A percentile compares a stretch with the other conserved stretches of the same genome.
phyloP scores from a whole-genome alignment of 306 rosid genomes.

The Lathyrus aphaca region DNA sequence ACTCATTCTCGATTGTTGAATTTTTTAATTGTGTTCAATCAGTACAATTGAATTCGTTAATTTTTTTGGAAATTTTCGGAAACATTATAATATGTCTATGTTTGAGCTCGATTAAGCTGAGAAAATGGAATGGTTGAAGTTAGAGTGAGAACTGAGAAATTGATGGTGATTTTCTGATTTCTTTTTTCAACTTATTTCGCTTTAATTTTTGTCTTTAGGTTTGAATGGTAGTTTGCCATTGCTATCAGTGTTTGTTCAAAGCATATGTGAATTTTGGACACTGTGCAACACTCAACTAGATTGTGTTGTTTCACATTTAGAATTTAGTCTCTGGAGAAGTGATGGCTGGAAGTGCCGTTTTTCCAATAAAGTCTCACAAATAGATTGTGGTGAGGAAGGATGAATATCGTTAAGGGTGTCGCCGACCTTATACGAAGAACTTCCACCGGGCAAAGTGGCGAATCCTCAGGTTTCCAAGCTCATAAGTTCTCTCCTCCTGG shows the following conservation, averaged over 20 bases:
- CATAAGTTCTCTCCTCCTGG: constrained; percentile 68
- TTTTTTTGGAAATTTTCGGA: constrained; percentile 20
- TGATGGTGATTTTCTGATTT: constrained; percentile 25
- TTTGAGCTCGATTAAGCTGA: constrained; percentile 27
- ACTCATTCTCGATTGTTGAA: constrained; percentile 29
- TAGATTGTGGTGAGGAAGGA: constrained; percentile 54
- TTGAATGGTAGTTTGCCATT: constrained; percentile 14
- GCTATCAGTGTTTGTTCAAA: not conserved
- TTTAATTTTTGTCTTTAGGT: constrained; percentile 6
- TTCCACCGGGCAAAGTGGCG: constrained; percentile 66
- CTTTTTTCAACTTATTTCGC: constrained; percentile 17
- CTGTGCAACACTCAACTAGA: constrained; percentile 25
- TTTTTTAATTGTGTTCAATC: constrained; percentile 8
- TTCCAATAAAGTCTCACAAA: constrained; percentile 45
- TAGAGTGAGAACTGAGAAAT: constrained; percentile 24
- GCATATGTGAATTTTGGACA: constrained; percentile 4
- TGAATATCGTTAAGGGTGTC: constrained; percentile 97
- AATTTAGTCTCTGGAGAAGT: constrained; percentile 36
- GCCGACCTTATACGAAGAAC: constrained; percentile 97
- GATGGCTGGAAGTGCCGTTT: constrained; percentile 49
- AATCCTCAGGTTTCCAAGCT: constrained; percentile 65
- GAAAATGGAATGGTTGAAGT: constrained; percentile 36
- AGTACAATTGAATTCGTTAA: constrained; percentile 13
- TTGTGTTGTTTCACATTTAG: constrained; percentile 39
- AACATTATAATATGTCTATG: not conserved